phyloP scores from a whole-genome alignment of 2,329 filamentous ascomycete species.

The Colletotrichum sp. region DNA sequence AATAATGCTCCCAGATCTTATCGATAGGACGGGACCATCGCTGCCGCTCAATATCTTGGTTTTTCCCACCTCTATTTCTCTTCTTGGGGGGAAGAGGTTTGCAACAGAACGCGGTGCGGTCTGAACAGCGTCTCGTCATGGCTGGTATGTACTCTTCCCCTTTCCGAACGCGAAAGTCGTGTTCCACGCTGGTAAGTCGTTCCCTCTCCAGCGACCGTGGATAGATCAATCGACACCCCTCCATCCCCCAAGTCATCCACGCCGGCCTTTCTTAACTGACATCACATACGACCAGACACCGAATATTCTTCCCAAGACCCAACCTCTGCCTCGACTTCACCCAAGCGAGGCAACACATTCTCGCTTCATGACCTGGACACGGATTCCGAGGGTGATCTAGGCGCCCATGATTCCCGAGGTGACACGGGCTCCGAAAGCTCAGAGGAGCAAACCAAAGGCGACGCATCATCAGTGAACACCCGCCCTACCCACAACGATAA shows the following conservation, averaged over 20 bases:
- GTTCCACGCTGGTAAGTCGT: conserved; percentile 20
- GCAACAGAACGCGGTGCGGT: background rate
- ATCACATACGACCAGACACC: background rate
- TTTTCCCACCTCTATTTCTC: background rate
- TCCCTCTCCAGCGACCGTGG: background rate
- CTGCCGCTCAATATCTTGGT: background rate
- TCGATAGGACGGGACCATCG: background rate
- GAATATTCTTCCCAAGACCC: conserved; percentile 10
- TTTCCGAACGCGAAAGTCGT: background rate
- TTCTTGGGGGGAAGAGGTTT: conserved; percentile 4
- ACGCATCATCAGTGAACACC: background rate
- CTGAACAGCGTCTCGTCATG: conserved; percentile 6
- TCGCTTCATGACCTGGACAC: conserved; percentile 2
- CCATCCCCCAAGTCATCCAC: background rate
- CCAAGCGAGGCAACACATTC: conserved; percentile 12
- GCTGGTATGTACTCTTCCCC: conserved; percentile 22
- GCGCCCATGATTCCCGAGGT: conserved; percentile 3
- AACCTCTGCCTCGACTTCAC: conserved; percentile 19
- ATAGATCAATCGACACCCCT: background rate
- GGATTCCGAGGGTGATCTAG: conserved; percentile 19
- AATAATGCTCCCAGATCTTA: background rate
- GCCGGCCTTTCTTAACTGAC: background rate
- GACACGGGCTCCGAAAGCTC: conserved; percentile 12
- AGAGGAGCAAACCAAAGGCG: background rate
- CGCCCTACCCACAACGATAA: background rate